Evolutionary conservation across 345 rosid genomes (phyloP).

Genomic region (Ailanthus altissimus): DNA sequence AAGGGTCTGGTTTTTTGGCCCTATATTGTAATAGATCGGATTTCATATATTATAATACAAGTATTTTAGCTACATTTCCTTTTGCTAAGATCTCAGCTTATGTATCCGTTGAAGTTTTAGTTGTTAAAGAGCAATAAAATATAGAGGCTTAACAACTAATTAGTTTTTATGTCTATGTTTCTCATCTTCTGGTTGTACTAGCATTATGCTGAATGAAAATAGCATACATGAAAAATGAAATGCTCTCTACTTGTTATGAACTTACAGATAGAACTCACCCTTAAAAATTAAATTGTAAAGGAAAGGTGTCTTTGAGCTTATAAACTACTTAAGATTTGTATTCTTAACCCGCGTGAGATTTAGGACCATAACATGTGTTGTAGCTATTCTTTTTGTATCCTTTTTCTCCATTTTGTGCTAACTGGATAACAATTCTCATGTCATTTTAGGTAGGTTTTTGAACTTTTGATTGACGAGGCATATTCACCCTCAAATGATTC

Average conservation of each 20-base stretch:
- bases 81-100: not conserved
- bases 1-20: conserved; percentile 24
- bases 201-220: not conserved
- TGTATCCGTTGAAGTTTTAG: not conserved
- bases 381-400: no score
- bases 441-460: no score
- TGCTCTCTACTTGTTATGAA: no score
- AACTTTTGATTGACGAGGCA: no score
- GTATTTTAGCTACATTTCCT: not conserved
- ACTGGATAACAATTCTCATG: no score
- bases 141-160: not conserved
- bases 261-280: not conserved
- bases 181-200: not conserved
- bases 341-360: not conserved
- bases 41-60: conserved; percentile 3
- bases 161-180: not conserved
- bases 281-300: not conserved
- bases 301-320: not conserved
- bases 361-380: not conserved
- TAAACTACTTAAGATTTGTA: not conserved
- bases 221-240: not conserved
- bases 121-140: not conserved
- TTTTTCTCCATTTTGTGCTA: no score
- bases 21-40: conserved; percentile 18
- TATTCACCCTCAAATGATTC: no score